Conservation (phyloP, 257 asterid genomes). For the Osmanthus fragrans region DNA sequence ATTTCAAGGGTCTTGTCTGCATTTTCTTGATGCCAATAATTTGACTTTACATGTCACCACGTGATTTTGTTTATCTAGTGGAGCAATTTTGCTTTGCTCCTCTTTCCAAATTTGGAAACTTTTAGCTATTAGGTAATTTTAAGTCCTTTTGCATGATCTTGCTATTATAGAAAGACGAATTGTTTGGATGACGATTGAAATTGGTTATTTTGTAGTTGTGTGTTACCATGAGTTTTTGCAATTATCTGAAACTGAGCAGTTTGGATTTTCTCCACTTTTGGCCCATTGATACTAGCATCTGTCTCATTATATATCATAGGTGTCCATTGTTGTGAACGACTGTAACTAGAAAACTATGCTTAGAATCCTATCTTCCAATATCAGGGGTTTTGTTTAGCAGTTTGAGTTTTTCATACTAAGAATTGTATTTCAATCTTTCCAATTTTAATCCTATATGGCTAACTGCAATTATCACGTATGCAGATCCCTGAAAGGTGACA, state of each 20-base stretch:
- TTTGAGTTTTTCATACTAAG: neutral
- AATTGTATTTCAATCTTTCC: neutral
- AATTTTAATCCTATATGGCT: neutral
- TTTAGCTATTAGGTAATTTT: neutral
- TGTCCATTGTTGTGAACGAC: neutral
- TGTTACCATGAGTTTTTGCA: neutral
- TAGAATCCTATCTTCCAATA: neutral
- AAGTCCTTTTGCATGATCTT: neutral
- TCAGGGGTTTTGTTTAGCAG: neutral
- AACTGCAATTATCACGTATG: conserved; percentile 22
- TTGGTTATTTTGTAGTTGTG: neutral
- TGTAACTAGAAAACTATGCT: neutral
- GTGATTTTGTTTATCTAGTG: neutral
- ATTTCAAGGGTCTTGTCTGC: neutral
- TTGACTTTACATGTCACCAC: neutral
- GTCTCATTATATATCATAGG: neutral
- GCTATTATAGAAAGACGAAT: neutral
- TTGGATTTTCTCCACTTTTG: neutral
- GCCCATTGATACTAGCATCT: neutral
- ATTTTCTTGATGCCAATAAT: neutral
- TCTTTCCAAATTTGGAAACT: neutral
- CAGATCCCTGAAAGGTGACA: conserved; percentile 45
- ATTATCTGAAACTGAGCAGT: neutral
- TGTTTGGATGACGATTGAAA: neutral
- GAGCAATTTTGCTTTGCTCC: neutral